Evolutionary conservation across 805 yeast genomes (phyloP), one percentile per base, ranked within the genome.

Genomic region (Wickerhamiella hasegawae): DNA sequence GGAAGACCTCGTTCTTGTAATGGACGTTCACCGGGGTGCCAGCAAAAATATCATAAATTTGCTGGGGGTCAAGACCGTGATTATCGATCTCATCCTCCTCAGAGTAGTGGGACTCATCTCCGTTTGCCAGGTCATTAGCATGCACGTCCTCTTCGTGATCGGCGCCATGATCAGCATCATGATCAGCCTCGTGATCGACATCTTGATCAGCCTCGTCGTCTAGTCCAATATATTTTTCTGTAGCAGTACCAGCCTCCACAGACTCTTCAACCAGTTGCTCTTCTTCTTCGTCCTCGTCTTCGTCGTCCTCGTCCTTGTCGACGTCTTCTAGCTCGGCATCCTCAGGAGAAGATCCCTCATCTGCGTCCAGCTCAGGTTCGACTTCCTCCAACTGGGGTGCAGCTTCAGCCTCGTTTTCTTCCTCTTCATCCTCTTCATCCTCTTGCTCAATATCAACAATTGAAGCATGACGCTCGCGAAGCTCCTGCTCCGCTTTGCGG

Each of bases 11-110:
- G 18, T 27, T 27, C 26, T 25, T 9, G 20, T 15, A 31, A 3
- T 24, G 9, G 10, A 35, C 23, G 19, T 4, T 2, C 6, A 35
- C 34, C 3, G 38, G 37, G 10, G 22, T 33, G 10, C 28, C 11
- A 12, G 22, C 8, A 10, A 15, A 19, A 5, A 8, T 12, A 11
- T 18, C 26, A 4, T 11, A 12, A 12, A 12, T 4, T 10, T 22
- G 5, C n/a, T n/a, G n/a, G n/a, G 16, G 8, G 18, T 27, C 30
- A 17, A 27, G 5, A 27, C n/a, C 18, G n/a, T 5, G 16, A 9
- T 4, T 18, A 27, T 27, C 30, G 29, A 16, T 23, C 19, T 17
- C 28, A 15, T 11, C 22, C 15, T 18, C 23, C 28, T 32, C 34
- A 20, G 20, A 12, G 16, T 18, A 12, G 28, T 14, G 22, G 31